Percentiles rank a stretch among this genome's conserved stretches.
Evolutionary conservation across 441 rosid species (phyloP).

Genomic region (Euphorbia neoarborescens): DNA sequence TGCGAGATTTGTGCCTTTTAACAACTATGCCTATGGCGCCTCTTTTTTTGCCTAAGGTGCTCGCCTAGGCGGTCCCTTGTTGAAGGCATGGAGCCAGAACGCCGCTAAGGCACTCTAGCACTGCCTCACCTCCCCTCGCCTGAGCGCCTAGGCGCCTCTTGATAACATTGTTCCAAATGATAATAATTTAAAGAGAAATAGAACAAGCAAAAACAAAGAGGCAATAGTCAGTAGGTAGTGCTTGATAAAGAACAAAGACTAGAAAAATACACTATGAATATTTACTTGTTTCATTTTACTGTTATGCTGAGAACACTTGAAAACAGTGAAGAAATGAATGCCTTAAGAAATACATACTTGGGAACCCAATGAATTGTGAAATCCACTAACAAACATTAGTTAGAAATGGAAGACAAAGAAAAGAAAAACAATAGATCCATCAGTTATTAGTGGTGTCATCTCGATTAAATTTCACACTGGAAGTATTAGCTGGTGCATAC

Average conservation of each 20-base stretch:
- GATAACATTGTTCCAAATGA: not conserved
- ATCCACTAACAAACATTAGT: not conserved
- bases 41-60: no score
- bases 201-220: not conserved
- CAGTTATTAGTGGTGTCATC: not conserved
- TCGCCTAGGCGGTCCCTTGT: no score
- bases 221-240: not conserved
- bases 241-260: constrained; percentile 6
- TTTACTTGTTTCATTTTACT: not conserved
- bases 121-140: no score
- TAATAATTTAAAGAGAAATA: not conserved
- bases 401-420: not conserved
- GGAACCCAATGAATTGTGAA: not conserved
- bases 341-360: not conserved
- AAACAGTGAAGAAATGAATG: not conserved
- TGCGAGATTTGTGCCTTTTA: no score
- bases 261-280: not conserved
- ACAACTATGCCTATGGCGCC: no score
- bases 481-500: not conserved
- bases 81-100: no score
- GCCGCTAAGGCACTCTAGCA: no score
- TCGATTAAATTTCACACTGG: not conserved
- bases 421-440: not conserved
- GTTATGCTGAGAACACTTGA: not conserved
- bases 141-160: no score